Conservation (phyloP, 2,329 filamentous ascomycete species). For the Emmonsiellopsis sp. region DNA sequence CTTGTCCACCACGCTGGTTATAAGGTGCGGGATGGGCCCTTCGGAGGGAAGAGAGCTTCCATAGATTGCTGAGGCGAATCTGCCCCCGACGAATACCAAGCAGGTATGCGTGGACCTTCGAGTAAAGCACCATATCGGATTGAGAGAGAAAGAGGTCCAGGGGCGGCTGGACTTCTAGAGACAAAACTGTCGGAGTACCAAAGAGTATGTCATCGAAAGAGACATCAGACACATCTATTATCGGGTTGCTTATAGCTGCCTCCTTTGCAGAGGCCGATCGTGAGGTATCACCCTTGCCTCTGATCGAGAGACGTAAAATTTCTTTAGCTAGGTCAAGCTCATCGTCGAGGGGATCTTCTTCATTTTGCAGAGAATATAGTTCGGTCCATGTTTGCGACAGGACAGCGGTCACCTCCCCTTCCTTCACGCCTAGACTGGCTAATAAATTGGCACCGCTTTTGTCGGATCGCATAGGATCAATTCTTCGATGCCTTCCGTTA, state of each 20-base stretch:
- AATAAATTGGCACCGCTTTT: conserved; percentile 41
- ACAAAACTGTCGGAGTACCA: conserved; percentile 62
- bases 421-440: conserved; percentile 63
- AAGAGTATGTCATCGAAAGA: conserved; percentile 72
- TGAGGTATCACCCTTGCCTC: conserved; percentile 23
- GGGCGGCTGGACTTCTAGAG: conserved; percentile 65
- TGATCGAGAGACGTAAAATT: conserved; percentile 55
- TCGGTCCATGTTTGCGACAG: conserved; percentile 70
- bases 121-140: conserved; percentile 69
- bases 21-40: conserved; percentile 66
- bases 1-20: conserved; percentile 50
- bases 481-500: conserved; percentile 59
- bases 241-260: conserved; percentile 11
- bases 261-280: conserved; percentile 12
- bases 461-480: conserved; percentile 43
- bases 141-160: conserved; percentile 77
- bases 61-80: conserved; percentile 71
- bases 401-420: conserved; percentile 72
- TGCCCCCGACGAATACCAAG: conserved; percentile 78
- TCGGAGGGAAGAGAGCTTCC: conserved; percentile 73
- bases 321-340: conserved; percentile 73
- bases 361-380: conserved; percentile 65
- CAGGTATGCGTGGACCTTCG: conserved; percentile 77
- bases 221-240: conserved; percentile 32
- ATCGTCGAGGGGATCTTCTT: conserved; percentile 66